Conservation (phyloP, 495 filamentous ascomycete species). For the Aspergillus ellipticus region DNA sequence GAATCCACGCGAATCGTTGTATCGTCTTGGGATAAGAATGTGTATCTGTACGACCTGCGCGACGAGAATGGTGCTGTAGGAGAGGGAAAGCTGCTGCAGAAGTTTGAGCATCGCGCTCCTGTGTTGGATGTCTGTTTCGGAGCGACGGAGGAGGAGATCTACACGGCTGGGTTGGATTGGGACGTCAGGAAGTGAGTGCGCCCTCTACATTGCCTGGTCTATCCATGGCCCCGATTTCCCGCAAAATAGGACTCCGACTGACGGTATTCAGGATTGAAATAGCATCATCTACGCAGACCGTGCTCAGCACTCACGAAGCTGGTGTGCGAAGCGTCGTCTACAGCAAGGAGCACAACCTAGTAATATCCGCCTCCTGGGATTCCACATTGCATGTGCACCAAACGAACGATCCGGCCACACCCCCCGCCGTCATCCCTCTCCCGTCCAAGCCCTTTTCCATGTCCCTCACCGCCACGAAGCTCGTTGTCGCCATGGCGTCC, state of each 20-base stretch:
- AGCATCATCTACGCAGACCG: constrained; percentile 62
- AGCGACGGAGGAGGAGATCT: constrained; percentile 71
- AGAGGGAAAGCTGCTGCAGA: constrained; percentile 60
- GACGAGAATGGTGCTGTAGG: constrained; percentile 53
- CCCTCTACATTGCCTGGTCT: not conserved
- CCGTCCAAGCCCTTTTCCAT: constrained; percentile 86
- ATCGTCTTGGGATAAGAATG: constrained; percentile 90
- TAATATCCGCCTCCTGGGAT: constrained; percentile 94
- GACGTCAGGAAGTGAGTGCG: constrained; percentile 66
- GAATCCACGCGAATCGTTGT: constrained; percentile 68
- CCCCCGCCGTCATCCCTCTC: constrained; percentile 59
- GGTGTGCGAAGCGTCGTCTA: constrained; percentile 82
- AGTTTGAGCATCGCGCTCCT: constrained; percentile 78
- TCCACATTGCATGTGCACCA: constrained; percentile 80
- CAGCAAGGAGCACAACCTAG: constrained; percentile 65
- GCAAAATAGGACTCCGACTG: constrained; percentile 3
- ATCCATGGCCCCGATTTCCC: not conserved
- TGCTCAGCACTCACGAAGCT: constrained; percentile 72
- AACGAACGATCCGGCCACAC: constrained; percentile 43
- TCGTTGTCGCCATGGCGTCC: constrained; percentile 94
- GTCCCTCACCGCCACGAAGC: constrained; percentile 72
- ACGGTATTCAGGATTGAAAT: constrained; percentile 61
- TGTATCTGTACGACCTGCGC: constrained; percentile 82
- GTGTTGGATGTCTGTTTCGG: constrained; percentile 92
- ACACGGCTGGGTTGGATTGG: constrained; percentile 80